Evolutionary conservation across 2,329 filamentous ascomycete species (phyloP), one percentile per base, ranked within the genome.

Genomic region (Xylariaceae sp.): DNA sequence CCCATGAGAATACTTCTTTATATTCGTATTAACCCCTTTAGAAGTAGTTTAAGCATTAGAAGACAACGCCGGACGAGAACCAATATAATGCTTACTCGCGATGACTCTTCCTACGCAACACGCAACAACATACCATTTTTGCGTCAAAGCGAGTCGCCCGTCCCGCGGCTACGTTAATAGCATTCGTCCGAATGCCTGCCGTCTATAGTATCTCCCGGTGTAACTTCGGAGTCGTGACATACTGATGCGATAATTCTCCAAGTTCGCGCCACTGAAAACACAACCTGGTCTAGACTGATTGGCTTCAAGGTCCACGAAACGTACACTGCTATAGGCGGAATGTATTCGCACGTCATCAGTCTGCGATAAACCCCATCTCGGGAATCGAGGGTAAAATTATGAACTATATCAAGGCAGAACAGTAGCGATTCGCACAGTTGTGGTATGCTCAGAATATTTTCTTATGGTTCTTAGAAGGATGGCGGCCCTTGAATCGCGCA

Each of bases 401-500:
- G 3, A 37, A 16, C 5, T 16, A 37, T 3, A 16, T 7, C 32
- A 37, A 37, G 32, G 3, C 32, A 37, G 32, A 37, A 7, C 6
- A 37, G 12, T 12, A 37, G 12, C 32, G 32, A 37, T 37, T 37
- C 32, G 6, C 26, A 37, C 32, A 14, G 14, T 14, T 37, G 32
- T 16, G 32, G 5, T 14, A 3, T 16, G 5, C 32, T 12, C 3
- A 37, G 32, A 37, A 3, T 12, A 16, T 14, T 37, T 3, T 37
- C 32, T 16, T 3, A 37, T 4, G 14, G 7, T 14, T 20, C 6
- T 20, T 21, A 54, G 51, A 42, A 62, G 48, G 21, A 73, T 75
- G 70, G 73, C 73, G 41, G 66, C 74, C 45, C 73, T 81, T 3
- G 76, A 79, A 67, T 62, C 78, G 3, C 71, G 72, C 42, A 78